Evolutionary conservation across 148 eudicot genomes (phyloP), one percentile per base, ranked within the genome.

Genomic region (Vaccinium darrowii): DNA sequence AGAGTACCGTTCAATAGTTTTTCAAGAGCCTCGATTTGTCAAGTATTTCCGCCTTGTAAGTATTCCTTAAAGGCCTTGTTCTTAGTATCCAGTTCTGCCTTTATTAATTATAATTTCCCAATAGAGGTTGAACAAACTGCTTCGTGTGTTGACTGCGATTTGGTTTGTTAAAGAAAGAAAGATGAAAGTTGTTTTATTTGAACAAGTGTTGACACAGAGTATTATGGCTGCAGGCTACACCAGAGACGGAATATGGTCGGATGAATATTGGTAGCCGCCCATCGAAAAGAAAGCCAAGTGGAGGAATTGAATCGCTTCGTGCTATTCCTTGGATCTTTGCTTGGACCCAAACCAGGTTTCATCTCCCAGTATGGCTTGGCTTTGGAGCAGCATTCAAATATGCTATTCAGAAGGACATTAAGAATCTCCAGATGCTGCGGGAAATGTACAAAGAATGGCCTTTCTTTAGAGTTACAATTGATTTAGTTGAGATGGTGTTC

Each of bases 271-370:
- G 99, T 18, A 97, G 99, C 78, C 98, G 99, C 30, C 99, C 99
- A 81, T 97, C 98, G 2, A 97, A 97, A 86, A 89, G 99, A 78
- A 97, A 97, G 86, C 95, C 99, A 53, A 97, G 99, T 85, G 99
- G 99, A 30, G 99, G 98, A 14, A 97, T 97, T 16, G 99, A 94
- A 88, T 97, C 99, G 12, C 96, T 97, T 8, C 92, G 99, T 86
- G 99, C 98, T 63, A 97, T 97, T 87, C 99, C 99, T 47, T 97
- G 99, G 99, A 97, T 97, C 86, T 97, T 97, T 88, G 99, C 99
- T 8, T 97, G 98, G 99, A 97, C 98, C 23, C 99, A 97, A 67
- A 95, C 99, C 49, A 91, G 98, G 91, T 97, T 97, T 81, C 98
- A 97, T 91, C 98, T 95, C 27, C 99, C 99, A 0, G 98, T 95